Evolutionary conservation across 2,329 filamentous ascomycete species (phyloP).

Genomic region (Hymenoscyphus fraxineus): DNA sequence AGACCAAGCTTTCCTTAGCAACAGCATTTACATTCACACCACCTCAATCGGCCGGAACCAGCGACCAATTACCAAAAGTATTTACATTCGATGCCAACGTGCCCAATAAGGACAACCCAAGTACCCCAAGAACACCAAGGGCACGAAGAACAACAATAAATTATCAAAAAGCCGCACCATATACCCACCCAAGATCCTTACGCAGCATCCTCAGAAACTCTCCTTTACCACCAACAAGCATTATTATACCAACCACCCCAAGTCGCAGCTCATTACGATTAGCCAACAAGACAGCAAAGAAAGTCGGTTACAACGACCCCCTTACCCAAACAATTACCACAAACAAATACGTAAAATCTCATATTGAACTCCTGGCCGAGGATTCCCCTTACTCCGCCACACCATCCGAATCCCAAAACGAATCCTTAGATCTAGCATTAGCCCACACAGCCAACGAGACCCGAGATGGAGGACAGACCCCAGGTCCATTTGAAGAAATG

Average conservation of each 20-base stretch:
- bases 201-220: slow-evolving; percentile 66
- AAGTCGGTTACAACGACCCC: slow-evolving; percentile 60
- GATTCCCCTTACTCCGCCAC: slow-evolving; percentile 39
- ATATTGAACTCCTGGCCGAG: slow-evolving; percentile 59
- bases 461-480: slow-evolving; percentile 58
- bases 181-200: slow-evolving; percentile 54
- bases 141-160: slow-evolving; percentile 37
- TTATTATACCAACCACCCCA: slow-evolving; percentile 50
- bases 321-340: slow-evolving; percentile 62
- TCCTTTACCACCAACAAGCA: slow-evolving; percentile 52
- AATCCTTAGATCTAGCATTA: slow-evolving; percentile 48
- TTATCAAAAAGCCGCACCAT: slow-evolving; percentile 41
- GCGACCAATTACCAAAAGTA: slow-evolving; percentile 23
- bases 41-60: slow-evolving; percentile 32
- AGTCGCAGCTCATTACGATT: slow-evolving; percentile 52
- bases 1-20: slow-evolving; percentile 17
- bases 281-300: slow-evolving; percentile 44
- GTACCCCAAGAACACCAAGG: slow-evolving; percentile 39
- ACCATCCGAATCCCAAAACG: slow-evolving; percentile 32
- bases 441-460: slow-evolving; percentile 53
- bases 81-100: slow-evolving; percentile 30
- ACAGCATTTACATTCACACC: slow-evolving; percentile 33
- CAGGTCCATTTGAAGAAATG: slow-evolving; percentile 62
- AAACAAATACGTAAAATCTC: slow-evolving; percentile 58
- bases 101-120: slow-evolving; percentile 20